phyloP scores from a whole-genome alignment of 192 early-diverging fungal species.

The Piromyces sp. region DNA sequence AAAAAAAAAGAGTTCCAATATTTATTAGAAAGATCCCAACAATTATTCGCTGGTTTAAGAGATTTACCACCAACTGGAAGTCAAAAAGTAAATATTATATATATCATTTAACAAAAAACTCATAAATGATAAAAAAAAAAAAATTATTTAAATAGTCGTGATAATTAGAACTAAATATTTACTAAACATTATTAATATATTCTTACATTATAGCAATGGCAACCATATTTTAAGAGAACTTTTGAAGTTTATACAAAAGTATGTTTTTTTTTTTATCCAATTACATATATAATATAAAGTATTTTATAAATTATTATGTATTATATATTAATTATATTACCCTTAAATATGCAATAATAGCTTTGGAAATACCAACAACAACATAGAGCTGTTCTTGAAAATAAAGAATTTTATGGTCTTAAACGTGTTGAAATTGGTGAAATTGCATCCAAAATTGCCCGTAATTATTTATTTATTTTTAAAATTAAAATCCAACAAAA shows the following conservation, averaged over 20 bases:
- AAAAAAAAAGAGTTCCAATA: constrained; percentile 69
- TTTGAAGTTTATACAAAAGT: constrained; percentile 84
- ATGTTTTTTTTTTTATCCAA: not conserved
- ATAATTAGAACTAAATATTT: too few relatives aligned
- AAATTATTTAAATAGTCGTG: too few relatives aligned
- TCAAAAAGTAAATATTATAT: constrained; percentile 4
- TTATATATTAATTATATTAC: too few relatives aligned
- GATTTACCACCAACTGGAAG: constrained; percentile 74
- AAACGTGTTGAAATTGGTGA: constrained; percentile 97
- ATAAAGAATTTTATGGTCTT: constrained; percentile 73
- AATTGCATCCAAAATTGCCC: constrained; percentile 94
- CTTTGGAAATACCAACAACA: constrained; percentile 92
- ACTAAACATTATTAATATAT: too few relatives aligned
- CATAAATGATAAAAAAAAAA: not conserved
- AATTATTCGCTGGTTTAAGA: constrained; percentile 83
- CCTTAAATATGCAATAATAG: too few relatives aligned
- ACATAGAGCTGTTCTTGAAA: constrained; percentile 72
- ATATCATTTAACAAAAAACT: not conserved
- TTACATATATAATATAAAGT: too few relatives aligned
- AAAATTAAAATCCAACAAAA: too few relatives aligned
- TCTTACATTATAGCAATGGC: constrained; percentile 35
- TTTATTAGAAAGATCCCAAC: constrained; percentile 89
- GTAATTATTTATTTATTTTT: too few relatives aligned
- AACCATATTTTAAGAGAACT: constrained; percentile 86
- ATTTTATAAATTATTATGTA: too few relatives aligned